Evolutionary conservation across 805 yeast species (phyloP).

Genomic region (Metschnikowia dekortorum): DNA sequence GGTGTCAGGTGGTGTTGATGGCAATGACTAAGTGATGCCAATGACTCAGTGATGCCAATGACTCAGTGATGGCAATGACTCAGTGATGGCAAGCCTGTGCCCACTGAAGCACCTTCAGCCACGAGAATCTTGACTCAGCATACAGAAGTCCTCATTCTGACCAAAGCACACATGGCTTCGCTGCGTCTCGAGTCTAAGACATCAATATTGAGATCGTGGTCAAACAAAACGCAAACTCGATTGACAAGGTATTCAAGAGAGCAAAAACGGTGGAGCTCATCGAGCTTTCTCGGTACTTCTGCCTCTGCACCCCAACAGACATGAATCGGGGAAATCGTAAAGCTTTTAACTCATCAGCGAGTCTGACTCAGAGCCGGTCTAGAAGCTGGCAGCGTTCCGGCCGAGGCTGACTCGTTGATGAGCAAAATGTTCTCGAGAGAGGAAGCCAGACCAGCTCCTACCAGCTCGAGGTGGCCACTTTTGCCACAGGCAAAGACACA

Average conservation of each 20-base stretch:
- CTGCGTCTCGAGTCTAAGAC: conserved; percentile 51
- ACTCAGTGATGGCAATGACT: conserved; percentile 50
- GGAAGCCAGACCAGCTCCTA: conserved; percentile 61
- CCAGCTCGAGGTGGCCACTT: conserved; percentile 21
- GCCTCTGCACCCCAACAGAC: not conserved
- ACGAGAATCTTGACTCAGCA: not conserved
- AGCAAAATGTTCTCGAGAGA: conserved; percentile 65
- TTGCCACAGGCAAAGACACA: not conserved
- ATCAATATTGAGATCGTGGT: conserved; percentile 46
- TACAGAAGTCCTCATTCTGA: conserved; percentile 38
- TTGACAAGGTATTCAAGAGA: conserved; percentile 31
- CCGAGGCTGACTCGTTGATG: conserved; percentile 43
- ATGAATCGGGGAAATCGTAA: conserved; percentile 29
- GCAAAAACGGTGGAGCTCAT: conserved; percentile 44
- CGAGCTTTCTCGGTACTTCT: conserved; percentile 37
- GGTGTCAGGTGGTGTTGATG: conserved; percentile 65
- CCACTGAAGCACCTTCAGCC: not conserved
- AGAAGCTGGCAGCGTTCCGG: conserved; percentile 11
- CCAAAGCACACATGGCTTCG: conserved; percentile 61
- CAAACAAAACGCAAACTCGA: conserved; percentile 34
- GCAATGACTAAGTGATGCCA: conserved; percentile 50
- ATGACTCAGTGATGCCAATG: conserved; percentile 35
- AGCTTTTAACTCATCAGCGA: not conserved
- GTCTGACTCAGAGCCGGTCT: not conserved
- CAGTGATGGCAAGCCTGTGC: conserved; percentile 23